Evolutionary conservation across 305 asterid genomes (phyloP), one percentile per base, ranked within the genome.

Genomic region (Plantago rigida): DNA sequence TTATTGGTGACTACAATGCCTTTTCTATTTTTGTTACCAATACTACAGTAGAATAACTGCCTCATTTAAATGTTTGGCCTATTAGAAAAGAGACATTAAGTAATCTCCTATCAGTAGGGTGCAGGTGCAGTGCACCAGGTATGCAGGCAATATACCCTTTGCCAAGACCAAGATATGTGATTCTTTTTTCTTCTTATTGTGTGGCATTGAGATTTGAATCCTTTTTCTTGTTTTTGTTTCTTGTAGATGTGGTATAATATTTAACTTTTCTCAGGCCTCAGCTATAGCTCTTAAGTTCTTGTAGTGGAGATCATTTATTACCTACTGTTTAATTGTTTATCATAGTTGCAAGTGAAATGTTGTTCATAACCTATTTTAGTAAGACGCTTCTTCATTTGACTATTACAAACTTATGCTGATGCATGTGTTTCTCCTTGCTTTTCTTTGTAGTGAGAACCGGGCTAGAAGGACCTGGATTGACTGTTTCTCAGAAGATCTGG

Each of bases 381-480:
- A 59, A 52, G 39, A 10, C 5, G 24, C 5, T 34, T 4, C 41
- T 34, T 34, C 41, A 34, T 26, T 59, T 47, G 46, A 41, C 19
- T 19, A 14, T 15, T 51, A 9, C 10, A 62, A 26, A 48, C 47
- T 36, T 53, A 47, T 42, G 42, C 68, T 72, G 42, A 45, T 55
- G 56, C 26, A 34, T 68, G 3, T 17, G 19, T 17, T 17, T 74
- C 55, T 15, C 39, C 56, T 17, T 17, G 19, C 19, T 17, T 17
- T 54, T 75, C 64, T 56, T 67, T 66, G 56, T 60, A 81, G 87
- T 77, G 51, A 79, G 81, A 67, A 81, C 78, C n/a, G 87, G 98
- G 69, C 75, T 91, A 59, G 96, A 91, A 75, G 94, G 98, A 26
- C 94, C 96, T 9, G 95, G 95, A 48, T 79, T 83, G 59, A 86